Percentiles rank a stretch among this genome's conserved stretches.
Conservation (phyloP, 495 filamentous ascomycete species). For the Daldinia bambusicola region DNA sequence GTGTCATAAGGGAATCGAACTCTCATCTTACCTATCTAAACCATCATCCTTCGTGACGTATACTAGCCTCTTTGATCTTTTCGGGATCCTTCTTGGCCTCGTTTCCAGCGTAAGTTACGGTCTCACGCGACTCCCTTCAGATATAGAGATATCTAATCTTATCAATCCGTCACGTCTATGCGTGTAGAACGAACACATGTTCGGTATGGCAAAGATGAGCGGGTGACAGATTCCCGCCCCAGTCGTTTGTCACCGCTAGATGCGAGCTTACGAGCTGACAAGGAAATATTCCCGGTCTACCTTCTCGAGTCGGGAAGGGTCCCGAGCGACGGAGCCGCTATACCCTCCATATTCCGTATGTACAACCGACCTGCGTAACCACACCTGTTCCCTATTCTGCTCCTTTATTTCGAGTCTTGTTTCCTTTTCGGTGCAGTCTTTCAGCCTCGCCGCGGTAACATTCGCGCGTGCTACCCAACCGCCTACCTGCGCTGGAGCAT, state of each 20-base stretch:
- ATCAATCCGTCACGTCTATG: slow-evolving; percentile 26
- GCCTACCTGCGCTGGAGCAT: slow-evolving; percentile 1
- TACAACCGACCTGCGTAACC: slow-evolving; percentile 38
- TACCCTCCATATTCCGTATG: slow-evolving; percentile 27
- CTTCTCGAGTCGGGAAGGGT: slow-evolving; percentile 37
- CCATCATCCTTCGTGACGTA: slow-evolving; percentile 14
- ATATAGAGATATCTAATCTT: slow-evolving; percentile 27
- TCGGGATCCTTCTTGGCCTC: slow-evolving; percentile 10
- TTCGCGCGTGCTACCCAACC: slow-evolving; percentile 19
- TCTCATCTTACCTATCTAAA: slow-evolving; percentile 33
- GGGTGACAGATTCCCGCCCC: slow-evolving; percentile 7
- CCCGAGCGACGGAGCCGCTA: slow-evolving; percentile 38
- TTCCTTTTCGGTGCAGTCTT: slow-evolving; percentile 1
- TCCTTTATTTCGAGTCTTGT: slow-evolving; percentile 5
- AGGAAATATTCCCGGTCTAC: slow-evolving; percentile 11
- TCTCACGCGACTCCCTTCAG: neutral
- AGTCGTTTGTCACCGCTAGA: slow-evolving; percentile 11
- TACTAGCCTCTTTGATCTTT: neutral
- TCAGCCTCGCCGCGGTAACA: slow-evolving; percentile 38
- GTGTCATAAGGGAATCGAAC: slow-evolving; percentile 27
- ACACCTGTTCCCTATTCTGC: slow-evolving; percentile 17
- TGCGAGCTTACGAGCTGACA: neutral
- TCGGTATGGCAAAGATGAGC: slow-evolving; percentile 1
- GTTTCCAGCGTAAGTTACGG: slow-evolving; percentile 29
- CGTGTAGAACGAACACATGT: slow-evolving; percentile 2